Percentiles rank a stretch among this genome's conserved stretches.
These are phyloP conservation scores for Saccharomycopsis synnaedendra DNA, from an alignment of 805 yeast genomes.

Conservation along the genomic window DNA sequence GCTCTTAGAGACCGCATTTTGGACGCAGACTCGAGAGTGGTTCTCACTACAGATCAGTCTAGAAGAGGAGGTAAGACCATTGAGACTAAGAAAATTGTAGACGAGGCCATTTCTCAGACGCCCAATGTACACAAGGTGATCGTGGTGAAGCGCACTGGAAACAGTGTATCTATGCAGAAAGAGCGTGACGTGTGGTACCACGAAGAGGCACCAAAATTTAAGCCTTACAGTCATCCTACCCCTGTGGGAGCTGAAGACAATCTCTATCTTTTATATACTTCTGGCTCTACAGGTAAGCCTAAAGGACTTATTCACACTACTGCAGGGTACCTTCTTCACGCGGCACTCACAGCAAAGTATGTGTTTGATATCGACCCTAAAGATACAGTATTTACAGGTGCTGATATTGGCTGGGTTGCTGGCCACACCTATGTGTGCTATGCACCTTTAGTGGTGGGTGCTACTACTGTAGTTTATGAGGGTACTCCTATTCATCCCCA, in stretches of 20 bases:
- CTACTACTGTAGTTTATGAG: constrained; percentile 71
- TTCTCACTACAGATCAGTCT: constrained; percentile 74
- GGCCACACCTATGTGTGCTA: constrained; percentile 79
- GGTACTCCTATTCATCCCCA: constrained; percentile 84
- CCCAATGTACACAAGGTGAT: constrained; percentile 36
- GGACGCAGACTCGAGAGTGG: constrained; percentile 61
- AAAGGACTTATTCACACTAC: constrained; percentile 78
- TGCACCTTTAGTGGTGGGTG: constrained; percentile 69
- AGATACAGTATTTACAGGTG: constrained; percentile 74
- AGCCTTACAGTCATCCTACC: constrained; percentile 59
- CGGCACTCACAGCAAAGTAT: constrained; percentile 62
- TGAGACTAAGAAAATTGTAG: constrained; percentile 72
- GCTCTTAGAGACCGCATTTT: constrained; percentile 60
- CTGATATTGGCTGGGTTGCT: constrained; percentile 88
- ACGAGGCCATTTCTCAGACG: constrained; percentile 59
- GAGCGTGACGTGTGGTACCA: constrained; percentile 73
- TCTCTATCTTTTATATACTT: constrained; percentile 67
- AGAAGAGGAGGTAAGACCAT: constrained; percentile 75
- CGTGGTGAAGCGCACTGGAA: constrained; percentile 66
- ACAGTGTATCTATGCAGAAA: constrained; percentile 33
- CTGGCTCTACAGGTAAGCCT: constrained; percentile 85
- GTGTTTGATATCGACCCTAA: constrained; percentile 66
- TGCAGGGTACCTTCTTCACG: constrained; percentile 69
- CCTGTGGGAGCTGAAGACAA: constrained; percentile 76
- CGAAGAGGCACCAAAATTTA: constrained; percentile 52